Evolutionary conservation across 73 alveolate species (phyloP).

Genomic region (Symbiodinium natans): DNA sequence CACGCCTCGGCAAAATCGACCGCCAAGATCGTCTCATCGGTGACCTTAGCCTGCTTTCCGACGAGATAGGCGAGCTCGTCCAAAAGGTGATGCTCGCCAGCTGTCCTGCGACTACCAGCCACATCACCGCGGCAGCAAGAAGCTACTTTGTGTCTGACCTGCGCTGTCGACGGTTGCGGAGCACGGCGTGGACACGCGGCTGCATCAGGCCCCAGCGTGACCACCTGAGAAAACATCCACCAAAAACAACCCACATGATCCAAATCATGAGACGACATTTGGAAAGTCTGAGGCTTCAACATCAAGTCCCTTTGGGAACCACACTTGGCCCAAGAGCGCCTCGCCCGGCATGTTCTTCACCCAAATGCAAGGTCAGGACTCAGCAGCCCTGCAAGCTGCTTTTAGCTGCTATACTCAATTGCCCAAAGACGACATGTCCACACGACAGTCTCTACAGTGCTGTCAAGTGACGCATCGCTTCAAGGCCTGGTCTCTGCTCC

Average conservation of each 20-base stretch:
- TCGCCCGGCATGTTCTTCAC: neutral
- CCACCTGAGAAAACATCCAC: neutral
- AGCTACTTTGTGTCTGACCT: neutral
- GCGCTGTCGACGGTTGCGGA: neutral
- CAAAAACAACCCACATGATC: neutral
- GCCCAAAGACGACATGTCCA: neutral
- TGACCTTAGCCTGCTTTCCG: neutral
- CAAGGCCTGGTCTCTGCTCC: neutral
- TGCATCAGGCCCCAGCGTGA: neutral
- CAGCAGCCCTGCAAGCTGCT: neutral
- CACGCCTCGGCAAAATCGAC: neutral
- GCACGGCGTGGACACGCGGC: constrained; percentile 15
- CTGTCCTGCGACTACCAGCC: constrained; percentile 7
- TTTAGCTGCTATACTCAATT: too few species aligned
- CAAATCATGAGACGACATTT: neutral
- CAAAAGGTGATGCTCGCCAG: neutral
- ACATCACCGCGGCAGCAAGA: neutral
- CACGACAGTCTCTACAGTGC: neutral
- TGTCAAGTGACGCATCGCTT: neutral
- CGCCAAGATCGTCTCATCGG: neutral
- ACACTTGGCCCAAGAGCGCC: neutral
- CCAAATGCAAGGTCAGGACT: neutral
- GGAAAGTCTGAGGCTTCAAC: neutral
- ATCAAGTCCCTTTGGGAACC: neutral
- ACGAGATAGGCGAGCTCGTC: constrained; percentile 10